These are phyloP conservation scores for Xylaria acuta DNA, from an alignment of 495 filamentous ascomycete genomes.

Conservation along the genomic window DNA sequence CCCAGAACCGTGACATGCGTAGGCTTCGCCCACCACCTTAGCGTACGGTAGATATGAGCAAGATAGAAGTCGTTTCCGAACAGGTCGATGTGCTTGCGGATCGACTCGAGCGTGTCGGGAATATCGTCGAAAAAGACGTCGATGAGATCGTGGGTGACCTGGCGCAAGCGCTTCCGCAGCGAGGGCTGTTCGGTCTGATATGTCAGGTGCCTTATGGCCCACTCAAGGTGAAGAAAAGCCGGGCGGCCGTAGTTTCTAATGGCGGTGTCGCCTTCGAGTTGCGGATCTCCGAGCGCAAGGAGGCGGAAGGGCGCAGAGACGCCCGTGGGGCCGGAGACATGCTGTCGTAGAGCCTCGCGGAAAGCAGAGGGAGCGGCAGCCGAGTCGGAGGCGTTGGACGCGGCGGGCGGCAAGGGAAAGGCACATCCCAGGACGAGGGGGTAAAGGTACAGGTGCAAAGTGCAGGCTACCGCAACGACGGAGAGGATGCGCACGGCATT, in stretches of 20 bases:
- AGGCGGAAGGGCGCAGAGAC: constrained; percentile 78
- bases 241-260: constrained; percentile 68
- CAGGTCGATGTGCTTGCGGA: constrained; percentile 82
- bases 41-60: constrained; percentile 86
- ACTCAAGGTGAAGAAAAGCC: constrained; percentile 63
- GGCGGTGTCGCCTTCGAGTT: constrained; percentile 91
- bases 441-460: constrained; percentile 86
- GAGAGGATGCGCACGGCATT: constrained; percentile 68
- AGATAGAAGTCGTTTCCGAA: constrained; percentile 95
- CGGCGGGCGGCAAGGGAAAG: constrained; percentile 67
- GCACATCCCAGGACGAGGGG: constrained; percentile 81
- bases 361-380: constrained; percentile 27
- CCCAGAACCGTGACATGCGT: constrained; percentile 91
- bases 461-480: constrained; percentile 71
- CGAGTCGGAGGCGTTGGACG: constrained; percentile 26
- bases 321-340: constrained; percentile 37
- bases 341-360: constrained; percentile 40
- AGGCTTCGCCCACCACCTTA: constrained; percentile 79
- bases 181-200: constrained; percentile 50
- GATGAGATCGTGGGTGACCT: constrained; percentile 58
- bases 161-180: constrained; percentile 53
- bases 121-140: constrained; percentile 67
- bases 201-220: constrained; percentile 58
- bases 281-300: constrained; percentile 89
- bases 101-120: constrained; percentile 63